Percentiles rank a stretch among this genome's conserved stretches.
Evolutionary conservation across 202 grass and related monocot genomes (phyloP).

Genomic region (Carex arenaria): DNA sequence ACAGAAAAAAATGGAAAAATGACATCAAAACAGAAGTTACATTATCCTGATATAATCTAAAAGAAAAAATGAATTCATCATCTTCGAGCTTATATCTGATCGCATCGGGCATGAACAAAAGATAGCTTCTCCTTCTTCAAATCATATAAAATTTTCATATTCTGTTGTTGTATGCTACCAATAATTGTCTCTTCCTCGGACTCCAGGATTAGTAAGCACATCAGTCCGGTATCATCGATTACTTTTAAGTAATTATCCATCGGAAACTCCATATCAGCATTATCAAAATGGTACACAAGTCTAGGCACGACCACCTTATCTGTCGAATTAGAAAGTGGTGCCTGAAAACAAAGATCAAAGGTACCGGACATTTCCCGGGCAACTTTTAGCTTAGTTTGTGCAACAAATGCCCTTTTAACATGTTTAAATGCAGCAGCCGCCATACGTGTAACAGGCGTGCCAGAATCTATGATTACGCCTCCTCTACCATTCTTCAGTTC

Average conservation of each 20-base stretch:
- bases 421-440: conserved; percentile 9
- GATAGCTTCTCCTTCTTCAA: conserved; percentile 22
- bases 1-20: conserved; percentile 17
- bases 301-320: conserved; percentile 22
- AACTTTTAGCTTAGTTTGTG: conserved; percentile 15
- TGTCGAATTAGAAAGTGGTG: conserved; percentile 13
- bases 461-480: conserved; percentile 28
- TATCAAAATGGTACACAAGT: conserved; percentile 36
- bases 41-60: conserved; percentile 1
- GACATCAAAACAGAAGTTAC: conserved; percentile 9
- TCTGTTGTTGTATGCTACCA: conserved; percentile 61
- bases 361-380: conserved; percentile 20
- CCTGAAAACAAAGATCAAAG: conserved; percentile 58
- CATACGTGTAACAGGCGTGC: conserved; percentile 11
- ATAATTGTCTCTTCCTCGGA: not conserved
- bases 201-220: conserved; percentile 25
- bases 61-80: not conserved
- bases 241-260: conserved; percentile 24
- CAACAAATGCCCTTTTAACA: conserved; percentile 13
- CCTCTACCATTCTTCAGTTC: conserved; percentile 36
- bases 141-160: conserved; percentile 56
- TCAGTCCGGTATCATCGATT: not conserved
- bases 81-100: conserved; percentile 23
- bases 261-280: conserved; percentile 44
- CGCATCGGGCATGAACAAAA: conserved; percentile 37